Evolutionary conservation across 257 asterid species (phyloP), one percentile per base, ranked within the genome.

Genomic region (Verbascum thapsus): DNA sequence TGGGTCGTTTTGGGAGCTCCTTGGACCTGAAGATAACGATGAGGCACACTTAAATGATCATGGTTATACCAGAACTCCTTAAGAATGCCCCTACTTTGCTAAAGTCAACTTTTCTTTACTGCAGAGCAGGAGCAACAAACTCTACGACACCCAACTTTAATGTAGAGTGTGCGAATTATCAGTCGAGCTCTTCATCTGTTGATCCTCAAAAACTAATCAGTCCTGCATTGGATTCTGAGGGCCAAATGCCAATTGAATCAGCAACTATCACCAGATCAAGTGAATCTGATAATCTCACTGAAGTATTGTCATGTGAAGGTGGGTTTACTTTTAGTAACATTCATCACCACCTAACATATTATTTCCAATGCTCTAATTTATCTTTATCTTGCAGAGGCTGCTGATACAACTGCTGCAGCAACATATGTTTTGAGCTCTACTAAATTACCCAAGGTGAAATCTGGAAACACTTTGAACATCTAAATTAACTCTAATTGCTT

Each of bases 61-160:
- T 26, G 5, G 5, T 26, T 26, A 26, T 26, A 26, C 32, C 32
- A 26, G 32, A 5, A 26, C 32, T 26, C 5, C 32, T 5, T 26
- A 26, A 5, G 5, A 26, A 26, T 26, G 3, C 8, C 43, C 1
- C 10, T 16, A 22, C 40, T 52, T 38, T 12, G 30, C 76, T 48
- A 45, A 42, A 9, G 13, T 22, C 7, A 59, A 32, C 49, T 26
- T 26, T 66, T 49, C 5, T 50, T 61, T 53, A 16, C 71, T 58
- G 44, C 80, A 88, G 88, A 67, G 72, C 83, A 56, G 77, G 55
- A 76, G 66, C 68, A 54, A 18, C 62, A 18, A 62, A 64, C 52
- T 19, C 20, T 48, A 37, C 35, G 48, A 35, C 63, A 50, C 63
- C 63, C 61, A 44, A 16, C 72, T 23, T 17, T 19, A 20, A 67